Evolutionary conservation across 352 stramenopile species (phyloP).

Genomic region (Pythium pyrilobum): DNA sequence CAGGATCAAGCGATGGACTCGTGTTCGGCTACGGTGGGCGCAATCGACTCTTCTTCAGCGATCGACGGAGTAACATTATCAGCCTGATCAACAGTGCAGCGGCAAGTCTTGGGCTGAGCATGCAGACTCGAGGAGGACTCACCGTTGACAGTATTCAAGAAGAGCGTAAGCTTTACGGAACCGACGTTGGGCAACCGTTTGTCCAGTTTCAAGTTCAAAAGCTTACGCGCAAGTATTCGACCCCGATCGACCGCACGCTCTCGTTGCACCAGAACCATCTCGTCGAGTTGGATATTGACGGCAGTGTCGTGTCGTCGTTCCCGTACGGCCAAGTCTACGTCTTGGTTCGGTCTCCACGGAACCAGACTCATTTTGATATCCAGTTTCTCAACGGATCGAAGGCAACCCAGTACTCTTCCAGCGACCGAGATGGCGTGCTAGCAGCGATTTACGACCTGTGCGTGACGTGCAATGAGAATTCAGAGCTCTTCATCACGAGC

Average conservation of each 20-base stretch:
- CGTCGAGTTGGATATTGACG: conserved; percentile 52
- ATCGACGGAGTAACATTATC: conserved; percentile 47
- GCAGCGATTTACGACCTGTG: conserved; percentile 76
- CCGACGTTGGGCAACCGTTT: conserved; percentile 46
- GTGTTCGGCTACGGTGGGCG: conserved; percentile 62
- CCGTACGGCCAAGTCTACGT: conserved; percentile 68
- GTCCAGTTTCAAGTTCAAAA: conserved; percentile 73
- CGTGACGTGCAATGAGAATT: conserved; percentile 68
- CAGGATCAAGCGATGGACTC: conserved; percentile 54
- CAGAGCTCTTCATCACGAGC: conserved; percentile 65
- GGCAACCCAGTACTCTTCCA: conserved; percentile 47
- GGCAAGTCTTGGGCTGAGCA: conserved; percentile 46
- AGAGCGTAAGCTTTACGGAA: conserved; percentile 38
- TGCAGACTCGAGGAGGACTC: conserved; percentile 32
- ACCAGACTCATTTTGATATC: conserved; percentile 57
- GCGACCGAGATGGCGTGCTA: conserved; percentile 68
- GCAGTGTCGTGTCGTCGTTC: conserved; percentile 49
- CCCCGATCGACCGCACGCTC: conserved; percentile 41
- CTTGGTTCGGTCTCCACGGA: conserved; percentile 47
- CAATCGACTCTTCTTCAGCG: conserved; percentile 66
- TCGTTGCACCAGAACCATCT: conserved; percentile 68
- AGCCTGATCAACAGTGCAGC: conserved; percentile 51
- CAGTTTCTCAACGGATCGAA: conserved; percentile 61
- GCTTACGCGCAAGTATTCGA: conserved; percentile 54
- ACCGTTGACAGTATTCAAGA: conserved; percentile 40